Evolutionary conservation across 208 protist species (phyloP).

Genomic region (Crithidia sp.): DNA sequence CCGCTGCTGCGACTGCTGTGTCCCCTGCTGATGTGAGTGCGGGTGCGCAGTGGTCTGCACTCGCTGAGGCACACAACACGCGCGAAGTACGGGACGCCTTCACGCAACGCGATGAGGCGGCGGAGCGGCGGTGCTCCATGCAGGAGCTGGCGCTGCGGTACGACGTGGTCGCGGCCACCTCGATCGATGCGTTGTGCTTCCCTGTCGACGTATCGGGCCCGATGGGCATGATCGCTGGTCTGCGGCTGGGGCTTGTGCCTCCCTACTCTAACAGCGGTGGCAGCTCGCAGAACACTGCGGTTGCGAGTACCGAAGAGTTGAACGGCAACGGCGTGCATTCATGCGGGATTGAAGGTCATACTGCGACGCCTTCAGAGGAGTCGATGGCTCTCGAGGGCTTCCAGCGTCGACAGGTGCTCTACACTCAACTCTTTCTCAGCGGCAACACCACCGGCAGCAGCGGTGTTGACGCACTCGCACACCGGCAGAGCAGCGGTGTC

Average conservation of each 20-base stretch:
- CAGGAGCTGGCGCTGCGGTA: slow-evolving; percentile 25
- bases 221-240: slow-evolving; percentile 61
- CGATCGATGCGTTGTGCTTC: slow-evolving; percentile 51
- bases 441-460: slow-evolving; percentile 17
- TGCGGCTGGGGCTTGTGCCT: slow-evolving; percentile 59
- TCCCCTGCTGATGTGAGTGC: too few relatives aligned
- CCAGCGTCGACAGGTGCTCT: slow-evolving; percentile 26
- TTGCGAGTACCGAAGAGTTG: neutral
- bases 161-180: slow-evolving; percentile 32
- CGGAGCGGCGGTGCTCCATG: slow-evolving; percentile 15
- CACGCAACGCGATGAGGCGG: slow-evolving; percentile 40
- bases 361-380: slow-evolving; percentile 1
- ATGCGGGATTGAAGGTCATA: neutral
- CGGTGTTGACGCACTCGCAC: neutral
- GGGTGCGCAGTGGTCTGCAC: neutral
- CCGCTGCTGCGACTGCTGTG: too few relatives aligned
- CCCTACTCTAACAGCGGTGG: slow-evolving; percentile 14
- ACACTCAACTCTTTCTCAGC: slow-evolving; percentile 35
- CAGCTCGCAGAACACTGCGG: neutral
- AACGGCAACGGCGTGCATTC: neutral
- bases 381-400: slow-evolving; percentile 16
- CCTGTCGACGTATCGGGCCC: slow-evolving; percentile 54
- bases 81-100: slow-evolving; percentile 42
- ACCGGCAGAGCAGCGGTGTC: too few relatives aligned
- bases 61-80: slow-evolving; percentile 32